phyloP scores from a whole-genome alignment of 2,329 filamentous ascomycete species.

The Bretziella fagacearum region DNA sequence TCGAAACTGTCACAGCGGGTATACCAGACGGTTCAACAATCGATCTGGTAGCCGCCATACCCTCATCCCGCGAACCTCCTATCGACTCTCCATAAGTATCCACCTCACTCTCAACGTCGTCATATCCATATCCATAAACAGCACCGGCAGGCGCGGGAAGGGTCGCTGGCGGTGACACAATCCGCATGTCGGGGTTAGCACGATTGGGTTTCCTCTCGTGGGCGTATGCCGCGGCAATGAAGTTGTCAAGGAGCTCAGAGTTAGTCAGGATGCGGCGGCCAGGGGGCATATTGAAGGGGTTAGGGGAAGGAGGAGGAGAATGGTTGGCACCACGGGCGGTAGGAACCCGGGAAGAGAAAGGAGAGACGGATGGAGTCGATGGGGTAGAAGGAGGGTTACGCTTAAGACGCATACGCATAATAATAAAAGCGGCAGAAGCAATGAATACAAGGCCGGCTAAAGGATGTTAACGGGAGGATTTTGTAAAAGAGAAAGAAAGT shows the following conservation, averaged over 20 bases:
- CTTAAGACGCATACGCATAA: conserved; percentile 11
- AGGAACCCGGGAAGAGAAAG: too few species aligned
- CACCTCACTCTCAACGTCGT: conserved; percentile 6
- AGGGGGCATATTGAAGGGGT: background rate
- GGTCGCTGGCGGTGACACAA: background rate
- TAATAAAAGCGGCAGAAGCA: conserved; percentile 11
- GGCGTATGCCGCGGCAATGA: conserved; percentile 10
- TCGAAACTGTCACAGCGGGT: background rate
- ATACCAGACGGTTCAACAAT: background rate
- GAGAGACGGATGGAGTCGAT: background rate
- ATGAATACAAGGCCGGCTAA: conserved; percentile 13
- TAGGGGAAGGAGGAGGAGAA: conserved; percentile 4
- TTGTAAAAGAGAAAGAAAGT: background rate
- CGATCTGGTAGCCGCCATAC: background rate
- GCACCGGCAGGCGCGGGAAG: background rate
- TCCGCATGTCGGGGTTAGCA: background rate
- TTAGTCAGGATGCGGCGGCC: conserved; percentile 11
- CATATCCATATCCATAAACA: conserved; percentile 8
- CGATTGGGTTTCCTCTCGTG: background rate
- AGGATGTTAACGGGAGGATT: background rate
- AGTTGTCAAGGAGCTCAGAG: conserved; percentile 11
- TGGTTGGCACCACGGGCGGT: background rate
- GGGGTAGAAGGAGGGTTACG: background rate
- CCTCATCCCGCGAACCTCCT: too few species aligned
- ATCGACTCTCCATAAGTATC: too few species aligned